Base-by-base conservation (phyloP, 2,329 filamentous ascomycete species). In the Arthrocladium fulminans region DNA sequence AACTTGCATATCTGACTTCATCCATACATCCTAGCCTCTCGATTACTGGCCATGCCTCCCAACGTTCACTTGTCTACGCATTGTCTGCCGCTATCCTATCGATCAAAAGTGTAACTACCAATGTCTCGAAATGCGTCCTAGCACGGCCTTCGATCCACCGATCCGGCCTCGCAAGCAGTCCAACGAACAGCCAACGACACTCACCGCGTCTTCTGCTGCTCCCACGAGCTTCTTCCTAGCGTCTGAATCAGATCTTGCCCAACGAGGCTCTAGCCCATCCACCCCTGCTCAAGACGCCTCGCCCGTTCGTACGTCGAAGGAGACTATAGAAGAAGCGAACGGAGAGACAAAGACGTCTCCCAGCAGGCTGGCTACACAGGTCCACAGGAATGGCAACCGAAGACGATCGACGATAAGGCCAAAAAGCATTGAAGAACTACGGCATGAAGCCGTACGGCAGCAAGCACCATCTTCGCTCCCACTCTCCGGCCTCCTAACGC, bases 181-280 rank as follows among this genome's bases (percentile, higher is more conserved):
- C 49, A 62, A 44, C 35, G 60, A 59, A 48, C 65, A 70, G n/a
- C 13, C 54, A 29, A 38, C 46, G 9, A 23, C 22, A 15, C 8
- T 53, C 27, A 35, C 43, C 8, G 32, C 19, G 30, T 41, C 40
- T 32, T 50, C 42, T 56, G 57, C 61, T 49, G 66, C 66, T 51
- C 76, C 76, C 35, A 75, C 75, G 44, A 75, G 75, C 45, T 81
- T 81, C 69, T 80, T 81, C 62, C 66, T 83, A 52, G 69, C 73
- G 52, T 76, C 73, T 54, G 75, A 73, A 57, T 66, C 69, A 50
- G 71, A 75, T 45, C 62, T 74, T 23, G 46, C 48, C 15, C 49
- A 17, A 34, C 30, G 41, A 19, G 25, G 32, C 25, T 38, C 47
- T 17, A 13, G 3, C 19, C 8, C 13, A 51, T 54, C 19, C 45